A percentile compares a stretch with the other conserved stretches of the same genome.
Evolutionary conservation across 441 rosid genomes (phyloP).

Genomic region (Erodium texanum): DNA sequence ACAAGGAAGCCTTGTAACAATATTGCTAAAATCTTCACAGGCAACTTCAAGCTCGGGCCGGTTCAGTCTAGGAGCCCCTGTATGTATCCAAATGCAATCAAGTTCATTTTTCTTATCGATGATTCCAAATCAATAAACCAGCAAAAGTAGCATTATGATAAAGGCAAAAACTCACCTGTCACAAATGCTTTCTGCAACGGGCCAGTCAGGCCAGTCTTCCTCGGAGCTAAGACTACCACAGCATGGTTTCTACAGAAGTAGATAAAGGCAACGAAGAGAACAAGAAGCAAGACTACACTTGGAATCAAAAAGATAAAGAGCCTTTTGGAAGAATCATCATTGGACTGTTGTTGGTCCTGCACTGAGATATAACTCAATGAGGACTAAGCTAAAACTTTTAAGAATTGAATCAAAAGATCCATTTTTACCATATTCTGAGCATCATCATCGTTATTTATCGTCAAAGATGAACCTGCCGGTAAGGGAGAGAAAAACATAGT

Average conservation of each 20-base stretch:
- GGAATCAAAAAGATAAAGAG: neutral
- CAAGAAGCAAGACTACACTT: neutral
- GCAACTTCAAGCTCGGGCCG: neutral
- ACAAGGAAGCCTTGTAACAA: neutral
- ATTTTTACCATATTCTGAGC: too few species aligned
- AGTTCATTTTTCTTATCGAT: too few species aligned
- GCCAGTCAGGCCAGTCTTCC: slow-evolving; percentile 1
- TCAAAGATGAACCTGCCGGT: too few species aligned
- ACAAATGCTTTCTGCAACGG: neutral
- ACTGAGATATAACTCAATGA: neutral
- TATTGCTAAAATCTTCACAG: neutral
- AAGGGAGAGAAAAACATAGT: too few species aligned
- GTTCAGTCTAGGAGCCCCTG: neutral
- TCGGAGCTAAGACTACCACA: neutral
- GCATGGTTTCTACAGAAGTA: neutral
- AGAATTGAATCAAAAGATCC: too few species aligned
- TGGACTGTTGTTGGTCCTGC: neutral
- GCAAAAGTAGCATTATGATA: too few species aligned
- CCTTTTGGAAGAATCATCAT: neutral
- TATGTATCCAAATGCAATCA: neutral
- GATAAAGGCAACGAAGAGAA: neutral
- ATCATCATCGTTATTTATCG: too few species aligned
- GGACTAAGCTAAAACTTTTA: neutral
- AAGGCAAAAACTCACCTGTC: neutral
- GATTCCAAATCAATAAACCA: neutral